A percentile compares a stretch with the other conserved stretches of the same genome.
Conservation (phyloP, 768 basidiomycete species). For the Psilocybe subaeruginosa region DNA sequence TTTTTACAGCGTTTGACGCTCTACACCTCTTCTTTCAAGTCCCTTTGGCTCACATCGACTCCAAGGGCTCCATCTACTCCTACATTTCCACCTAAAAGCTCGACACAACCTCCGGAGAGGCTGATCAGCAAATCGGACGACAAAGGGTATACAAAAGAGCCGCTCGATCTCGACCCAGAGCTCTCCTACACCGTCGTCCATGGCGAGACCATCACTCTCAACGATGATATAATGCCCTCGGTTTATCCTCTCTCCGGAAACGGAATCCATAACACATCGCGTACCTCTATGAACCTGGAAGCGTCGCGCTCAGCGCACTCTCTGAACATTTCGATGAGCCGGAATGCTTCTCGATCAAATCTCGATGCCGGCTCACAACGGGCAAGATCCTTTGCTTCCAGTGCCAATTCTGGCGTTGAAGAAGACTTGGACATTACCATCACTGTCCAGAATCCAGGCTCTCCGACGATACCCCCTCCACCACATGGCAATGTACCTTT, state of each 20-base stretch:
- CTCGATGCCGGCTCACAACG: not conserved
- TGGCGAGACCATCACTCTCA: not conserved
- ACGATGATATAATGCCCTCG: not conserved
- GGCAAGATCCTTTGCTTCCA: not conserved
- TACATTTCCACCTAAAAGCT: not conserved
- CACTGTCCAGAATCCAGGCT: not conserved
- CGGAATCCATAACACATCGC: not conserved
- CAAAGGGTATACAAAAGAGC: not conserved
- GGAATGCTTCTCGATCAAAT: not conserved
- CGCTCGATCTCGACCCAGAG: too few species aligned
- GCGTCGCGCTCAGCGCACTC: not conserved
- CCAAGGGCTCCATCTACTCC: not conserved
- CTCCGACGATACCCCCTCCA: not conserved
- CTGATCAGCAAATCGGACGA: not conserved
- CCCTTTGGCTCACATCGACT: not conserved
- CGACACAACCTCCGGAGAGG: not conserved
- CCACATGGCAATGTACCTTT: too few species aligned
- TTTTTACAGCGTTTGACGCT: not conserved
- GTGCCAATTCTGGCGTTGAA: not conserved
- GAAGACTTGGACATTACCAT: not conserved
- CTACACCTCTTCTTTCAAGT: not conserved
- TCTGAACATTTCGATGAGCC: not conserved
- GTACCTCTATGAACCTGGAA: not conserved
- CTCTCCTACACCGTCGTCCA: not conserved
- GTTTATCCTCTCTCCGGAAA: not conserved